Evolutionary conservation across 2,329 filamentous ascomycete species (phyloP), one percentile per base, ranked within the genome.

Genomic region (Neobulgaria alba): DNA sequence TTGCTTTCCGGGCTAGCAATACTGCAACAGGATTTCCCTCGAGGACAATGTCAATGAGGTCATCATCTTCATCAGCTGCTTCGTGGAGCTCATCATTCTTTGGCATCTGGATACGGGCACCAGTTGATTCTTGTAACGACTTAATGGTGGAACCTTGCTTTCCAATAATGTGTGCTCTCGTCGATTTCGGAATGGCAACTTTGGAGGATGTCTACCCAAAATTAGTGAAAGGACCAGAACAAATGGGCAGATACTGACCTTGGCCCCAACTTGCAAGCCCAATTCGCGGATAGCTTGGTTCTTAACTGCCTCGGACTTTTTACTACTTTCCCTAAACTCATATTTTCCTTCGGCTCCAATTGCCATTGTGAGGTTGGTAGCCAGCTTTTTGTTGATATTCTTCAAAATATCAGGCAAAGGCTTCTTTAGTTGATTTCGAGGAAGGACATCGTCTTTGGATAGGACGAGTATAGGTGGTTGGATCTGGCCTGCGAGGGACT

Each of bases 1-100:
- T 92, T 54, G 86, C 82, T 42, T 85, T 79, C 46, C 79, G 79
- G 41, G 92, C 92, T 63, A 87, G 78, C 50, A 85, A 84, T 38
- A 86, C 86, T 42, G 89, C 85, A 46, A 95, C 75, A 10, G 87
- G 80, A 65, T 98, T 93, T 48, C 93, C 92, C 63, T 95, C 89
- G 45, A 98, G 82, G 38, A 79, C 67, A 38, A 98, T 85, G 56
- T 95, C 83, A 53, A 96, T 85, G 38, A 79, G 82, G 56, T 95
- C 86, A 49, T 85, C 79, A 41, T 94, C 86, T 33, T 92, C 87
- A 14, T 83, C 77, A 31, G 23, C 36, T 14, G 49, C 42, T 7
- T 69, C 63, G 19, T 70, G 57, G 39, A 65, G 68, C 17, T 85
- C 81, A 31, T 93, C 85, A 16, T 74, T 72, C 65, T 85, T 89